Evolutionary conservation across 495 filamentous ascomycete genomes (phyloP), one percentile per base, ranked within the genome.

Genomic region (Annulohypoxylon bovei): DNA sequence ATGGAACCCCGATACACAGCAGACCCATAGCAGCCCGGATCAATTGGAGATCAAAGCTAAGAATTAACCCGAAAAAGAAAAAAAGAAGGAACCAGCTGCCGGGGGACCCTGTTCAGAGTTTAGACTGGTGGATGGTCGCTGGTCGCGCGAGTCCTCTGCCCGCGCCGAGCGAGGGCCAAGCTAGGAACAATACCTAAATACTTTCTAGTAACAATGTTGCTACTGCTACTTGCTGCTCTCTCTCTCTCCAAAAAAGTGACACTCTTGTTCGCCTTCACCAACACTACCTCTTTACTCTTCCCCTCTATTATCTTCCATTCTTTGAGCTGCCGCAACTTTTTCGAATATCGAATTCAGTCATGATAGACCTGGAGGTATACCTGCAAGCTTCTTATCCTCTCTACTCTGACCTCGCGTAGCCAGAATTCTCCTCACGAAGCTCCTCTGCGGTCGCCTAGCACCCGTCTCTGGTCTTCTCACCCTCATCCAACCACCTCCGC

Each of bases 351-450:
- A 66, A 64, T 70, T 71, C 67, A 73, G 75, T 72, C 75, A 77
- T 77, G 75, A 70, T 72, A 75, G 62, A 32, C 65, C 35, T 60
- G 30, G 52, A 42, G 35, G 58, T 39, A 35, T 40, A 65, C 47
- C 59, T 68, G 70, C 70, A 71, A 77, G 72, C 66, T 65, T 68
- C 39, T 65, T 70, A 67, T 75, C 67, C 68, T 73, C 52, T 69
- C 52, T 57, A 54, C 42, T 70, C 33, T 72, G 46, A 68, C 60
- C 63, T 73, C 52, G 64, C 57, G 52, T 75, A 74, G 55, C 66
- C 58, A 68, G 46, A 57, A 64, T 67, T 50, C 50, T 50, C 39
- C 63, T 56, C 50, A 49, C 42, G 54, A 33, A 72, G 70, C 70
- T 72, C 60, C 64, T 61, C 44, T 57, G 23, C 54, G 37, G 46